Percentiles rank a stretch among this genome's conserved stretches.
Conservation (phyloP, 208 protist genomes). For the Leptomonas seymouri region DNA sequence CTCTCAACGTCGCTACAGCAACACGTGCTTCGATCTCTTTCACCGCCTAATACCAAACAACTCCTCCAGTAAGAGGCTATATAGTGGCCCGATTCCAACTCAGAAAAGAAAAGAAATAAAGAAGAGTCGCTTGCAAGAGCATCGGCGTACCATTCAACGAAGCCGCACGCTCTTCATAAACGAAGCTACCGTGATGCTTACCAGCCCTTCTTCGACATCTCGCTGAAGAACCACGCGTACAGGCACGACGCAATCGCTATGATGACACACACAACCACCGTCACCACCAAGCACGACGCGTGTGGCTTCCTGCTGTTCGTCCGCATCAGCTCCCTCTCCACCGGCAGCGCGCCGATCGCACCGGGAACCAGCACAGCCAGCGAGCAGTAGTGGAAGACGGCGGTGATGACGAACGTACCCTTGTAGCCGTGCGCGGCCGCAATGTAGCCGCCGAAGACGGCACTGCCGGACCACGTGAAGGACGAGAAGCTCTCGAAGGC, state of each 20-base stretch:
- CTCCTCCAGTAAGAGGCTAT: no score
- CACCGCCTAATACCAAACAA: no score
- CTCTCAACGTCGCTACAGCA: no score
- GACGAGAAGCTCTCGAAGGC: conserved; percentile 68
- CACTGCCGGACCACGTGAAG: conserved; percentile 66
- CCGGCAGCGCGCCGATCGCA: conserved; percentile 27
- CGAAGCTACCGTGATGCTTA: not conserved
- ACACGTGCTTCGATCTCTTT: no score
- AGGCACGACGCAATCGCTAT: conserved; percentile 6
- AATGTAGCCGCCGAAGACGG: conserved; percentile 60
- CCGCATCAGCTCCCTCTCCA: conserved; percentile 37
- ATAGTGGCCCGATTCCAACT: no score
- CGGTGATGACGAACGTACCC: conserved; percentile 53
- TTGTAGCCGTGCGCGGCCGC: conserved; percentile 48
- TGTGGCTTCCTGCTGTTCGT: conserved; percentile 5
- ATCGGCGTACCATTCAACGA: no score
- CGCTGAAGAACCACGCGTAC: conserved; percentile 15
- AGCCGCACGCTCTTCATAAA: no score
- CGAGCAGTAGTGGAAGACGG: conserved; percentile 49
- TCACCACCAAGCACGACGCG: conserved; percentile 11
- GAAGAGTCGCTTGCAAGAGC: no score
- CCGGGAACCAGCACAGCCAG: conserved; percentile 41
- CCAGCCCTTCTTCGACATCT: conserved; percentile 9
- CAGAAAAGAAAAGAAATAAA: no score
- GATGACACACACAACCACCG: conserved; percentile 8